These are phyloP conservation scores for Aspergillus hortae DNA, from an alignment of 2,329 filamentous ascomycete genomes.

Conservation along the genomic window DNA sequence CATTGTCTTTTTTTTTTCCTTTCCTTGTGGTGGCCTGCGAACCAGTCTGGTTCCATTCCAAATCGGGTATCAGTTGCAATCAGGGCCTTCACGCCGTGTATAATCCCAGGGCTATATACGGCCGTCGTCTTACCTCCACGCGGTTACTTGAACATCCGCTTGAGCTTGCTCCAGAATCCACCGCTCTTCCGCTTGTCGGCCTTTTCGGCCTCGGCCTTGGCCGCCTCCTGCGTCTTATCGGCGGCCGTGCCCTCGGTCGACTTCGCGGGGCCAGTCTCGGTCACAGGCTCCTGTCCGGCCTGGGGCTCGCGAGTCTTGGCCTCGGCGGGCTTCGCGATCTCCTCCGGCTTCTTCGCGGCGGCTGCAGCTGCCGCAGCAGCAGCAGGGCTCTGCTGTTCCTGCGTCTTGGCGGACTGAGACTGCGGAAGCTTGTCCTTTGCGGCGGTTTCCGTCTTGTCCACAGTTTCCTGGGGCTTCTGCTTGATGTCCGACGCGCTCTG, in stretches of 20 bases:
- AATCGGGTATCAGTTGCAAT: slow-evolving; percentile 9
- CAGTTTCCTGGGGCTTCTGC: no score
- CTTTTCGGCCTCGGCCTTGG: slow-evolving; percentile 12
- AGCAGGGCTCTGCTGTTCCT: not conserved
- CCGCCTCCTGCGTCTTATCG: slow-evolving; percentile 7
- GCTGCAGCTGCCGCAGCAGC: not conserved
- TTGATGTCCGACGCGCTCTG: not conserved
- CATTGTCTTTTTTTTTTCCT: slow-evolving; percentile 1
- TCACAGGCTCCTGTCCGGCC: slow-evolving; percentile 3
- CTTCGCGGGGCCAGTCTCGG: slow-evolving; percentile 7
- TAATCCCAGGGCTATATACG: not conserved
- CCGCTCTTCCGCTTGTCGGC: slow-evolving; percentile 25
- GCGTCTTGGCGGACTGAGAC: not conserved
- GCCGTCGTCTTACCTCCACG: not conserved
- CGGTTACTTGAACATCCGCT: slow-evolving; percentile 26
- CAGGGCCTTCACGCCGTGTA: not conserved
- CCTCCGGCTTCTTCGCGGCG: slow-evolving; percentile 1
- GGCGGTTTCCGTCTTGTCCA: not conserved
- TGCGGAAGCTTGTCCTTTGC: not conserved
- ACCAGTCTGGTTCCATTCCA: slow-evolving; percentile 2
- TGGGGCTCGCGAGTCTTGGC: slow-evolving; percentile 8
- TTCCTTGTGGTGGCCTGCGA: not conserved
- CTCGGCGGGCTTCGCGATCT: slow-evolving; percentile 7
- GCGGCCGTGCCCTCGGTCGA: slow-evolving; percentile 9
- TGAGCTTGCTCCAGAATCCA: slow-evolving; percentile 25